Percentiles rank a stretch among this genome's conserved stretches.
These are phyloP conservation scores for Helichrysum umbraculigerum DNA, from an alignment of 129 eudicot species.

Conservation along the genomic window DNA sequence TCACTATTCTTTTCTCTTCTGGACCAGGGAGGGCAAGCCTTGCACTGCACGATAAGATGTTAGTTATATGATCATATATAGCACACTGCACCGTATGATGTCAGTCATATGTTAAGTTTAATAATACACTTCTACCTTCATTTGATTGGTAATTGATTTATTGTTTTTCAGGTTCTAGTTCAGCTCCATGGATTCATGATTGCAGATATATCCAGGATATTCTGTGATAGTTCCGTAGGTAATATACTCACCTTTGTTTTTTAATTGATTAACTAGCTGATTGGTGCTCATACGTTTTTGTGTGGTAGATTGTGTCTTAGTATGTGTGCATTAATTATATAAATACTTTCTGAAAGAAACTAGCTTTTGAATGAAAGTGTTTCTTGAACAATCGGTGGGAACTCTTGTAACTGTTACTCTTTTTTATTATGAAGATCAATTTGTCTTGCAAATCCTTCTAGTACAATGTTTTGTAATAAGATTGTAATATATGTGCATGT, in stretches of 20 bases:
- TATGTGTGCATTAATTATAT: not conserved
- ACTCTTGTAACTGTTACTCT: not conserved
- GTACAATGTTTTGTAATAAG: not conserved
- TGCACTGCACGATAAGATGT: slow-evolving; percentile 59
- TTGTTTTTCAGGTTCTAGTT: slow-evolving; percentile 2
- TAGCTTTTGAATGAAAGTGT: not conserved
- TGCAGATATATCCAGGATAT: not conserved
- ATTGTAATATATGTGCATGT: not conserved
- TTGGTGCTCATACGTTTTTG: not conserved
- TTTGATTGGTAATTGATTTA: not conserved
- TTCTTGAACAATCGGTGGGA: not conserved
- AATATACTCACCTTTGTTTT: not conserved
- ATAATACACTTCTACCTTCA: not conserved
- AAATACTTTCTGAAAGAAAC: not conserved
- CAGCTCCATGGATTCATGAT: not conserved
- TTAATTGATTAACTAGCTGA: not conserved
- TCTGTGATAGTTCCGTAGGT: not conserved
- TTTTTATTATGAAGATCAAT: not conserved
- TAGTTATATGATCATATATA: not conserved
- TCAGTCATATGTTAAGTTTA: not conserved
- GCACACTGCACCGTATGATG: not conserved
- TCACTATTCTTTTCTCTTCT: slow-evolving; percentile 71
- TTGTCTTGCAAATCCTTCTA: not conserved
- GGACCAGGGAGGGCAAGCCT: slow-evolving; percentile 97
- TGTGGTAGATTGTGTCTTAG: not conserved